Base-by-base conservation (phyloP, 1,139 yeast species). In the Spathaspora sp. region DNA sequence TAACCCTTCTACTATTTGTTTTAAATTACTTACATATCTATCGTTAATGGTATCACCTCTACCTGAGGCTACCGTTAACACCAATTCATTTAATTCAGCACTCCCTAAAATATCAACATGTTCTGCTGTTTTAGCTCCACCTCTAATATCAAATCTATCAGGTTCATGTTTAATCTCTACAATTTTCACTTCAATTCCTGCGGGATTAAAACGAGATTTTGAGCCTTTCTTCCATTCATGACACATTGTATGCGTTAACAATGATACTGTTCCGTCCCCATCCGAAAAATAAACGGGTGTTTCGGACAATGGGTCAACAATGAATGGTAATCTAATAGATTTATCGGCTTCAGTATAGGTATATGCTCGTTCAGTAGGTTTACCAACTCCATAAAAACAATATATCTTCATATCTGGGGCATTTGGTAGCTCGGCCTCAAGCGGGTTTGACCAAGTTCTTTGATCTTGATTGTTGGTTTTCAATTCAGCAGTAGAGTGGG, bases 51-150 rank as follows among this genome's bases (percentile, higher is more conserved):
- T 63, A 42, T 80, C 81, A 4, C 95, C 96, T 43, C 74, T 64
- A 0, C 98, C 99, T 41, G 89, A 76, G 3, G 91, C 97, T 18
- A 93, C 91, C 51, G 80, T 79, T 48, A 93, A 72, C 5, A 93
- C 74, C 58, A 91, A 70, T 60, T 93, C 97, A 62, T 93, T 93
- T 61, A 93, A 72, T 61, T 86, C 96, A 0, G 97, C 90, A 49
- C 96, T 84, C 1, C 99, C 99, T 43, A 93, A 73, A 47, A 93
- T 90, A 63, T 95, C 99, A 20, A 93, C 99, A 65, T 93, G 99
- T 58, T 93, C 99, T 0, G 99, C 97, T 1, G 98, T 93, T 61
- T 88, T 88, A 18, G 97, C 96, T 4, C 99, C 99, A 17, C 99
- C 99, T 55, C 99, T 79, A 43, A 93, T 86, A 68, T 95, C 99